Evolutionary conservation across 2,329 filamentous ascomycete genomes (phyloP), one percentile per base, ranked within the genome.

Genomic region (Pezicula radicicola): DNA sequence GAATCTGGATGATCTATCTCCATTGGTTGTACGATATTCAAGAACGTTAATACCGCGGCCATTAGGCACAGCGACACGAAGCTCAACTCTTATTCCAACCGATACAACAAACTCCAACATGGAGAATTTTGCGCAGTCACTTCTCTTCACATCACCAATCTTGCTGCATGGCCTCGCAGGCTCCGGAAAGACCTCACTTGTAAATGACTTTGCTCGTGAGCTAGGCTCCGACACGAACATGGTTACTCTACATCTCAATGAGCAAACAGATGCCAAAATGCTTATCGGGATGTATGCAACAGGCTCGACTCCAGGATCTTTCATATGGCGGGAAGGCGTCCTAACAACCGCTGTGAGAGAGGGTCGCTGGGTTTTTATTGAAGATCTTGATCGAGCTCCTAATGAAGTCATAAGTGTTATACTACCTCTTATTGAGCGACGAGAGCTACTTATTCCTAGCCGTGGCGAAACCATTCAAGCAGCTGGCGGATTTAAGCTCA

Each of bases 221-320:
- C 81, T 97, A 50, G 89, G 88, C 55, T 90, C 90, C 70, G 82
- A 89, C 19, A 81, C 85, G 6, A 83, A 82, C 53, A 91, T 99
- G 84, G 88, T 99, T 48, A 97, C 93, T 3, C 77, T 99, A 28
- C 93, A 99, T 70, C 76, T 99, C 33, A 99, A 99, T 66, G 94
- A 97, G 70, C 95, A 99, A 70, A 97, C 92, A 2, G 94, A 99
- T 70, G 92, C 93, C 0, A 99, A 99, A 70, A 89, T 96, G 74
- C 82, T 99, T 39, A 84, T 99, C 56, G 94, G 94, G 3, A 84
- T 97, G 67, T 97, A 99, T 70, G 89, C 93, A 1, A 94, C 91
- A 19, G 92, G 91, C 52, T 83, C 88, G 15, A 88, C 87, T 55
- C 92, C 91, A 1, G 92, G 92, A 1, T 92, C 89, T 9, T 99